phyloP scores from a whole-genome alignment of 441 rosid species.

The Erysimum pusillum region DNA sequence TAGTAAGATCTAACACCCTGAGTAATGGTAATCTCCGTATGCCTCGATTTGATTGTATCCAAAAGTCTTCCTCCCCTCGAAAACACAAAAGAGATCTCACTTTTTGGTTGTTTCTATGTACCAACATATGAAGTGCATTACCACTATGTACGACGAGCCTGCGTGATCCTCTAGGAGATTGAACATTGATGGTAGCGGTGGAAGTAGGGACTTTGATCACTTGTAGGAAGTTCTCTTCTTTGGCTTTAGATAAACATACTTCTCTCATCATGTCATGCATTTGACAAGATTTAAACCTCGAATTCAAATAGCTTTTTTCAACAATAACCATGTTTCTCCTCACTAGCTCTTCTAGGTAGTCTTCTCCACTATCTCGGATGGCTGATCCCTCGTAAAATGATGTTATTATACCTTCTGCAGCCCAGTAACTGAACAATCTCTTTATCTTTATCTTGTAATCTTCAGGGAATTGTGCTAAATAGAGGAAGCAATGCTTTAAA shows the following conservation, averaged over 20 bases:
- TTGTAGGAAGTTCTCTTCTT: slow-evolving; percentile 10
- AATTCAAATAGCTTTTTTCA: background rate
- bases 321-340: background rate
- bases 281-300: background rate
- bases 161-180: background rate
- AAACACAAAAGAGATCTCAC: background rate
- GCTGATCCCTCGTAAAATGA: no score
- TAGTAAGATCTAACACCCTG: background rate
- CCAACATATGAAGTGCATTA: background rate
- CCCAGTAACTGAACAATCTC: no score
- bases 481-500: no score
- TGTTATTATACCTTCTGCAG: no score
- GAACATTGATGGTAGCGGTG: background rate
- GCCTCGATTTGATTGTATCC: background rate
- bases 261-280: slow-evolving; percentile 20
- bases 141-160: background rate
- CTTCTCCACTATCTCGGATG: no score
- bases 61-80: background rate
- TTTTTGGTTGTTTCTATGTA: background rate
- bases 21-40: background rate
- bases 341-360: background rate
- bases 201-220: background rate
- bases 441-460: no score
- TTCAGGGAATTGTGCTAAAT: no score
- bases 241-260: background rate